Percentiles rank a stretch among this genome's conserved stretches.
Conservation (phyloP, 352 stramenopile species). For the Achlya hypogyna region DNA sequence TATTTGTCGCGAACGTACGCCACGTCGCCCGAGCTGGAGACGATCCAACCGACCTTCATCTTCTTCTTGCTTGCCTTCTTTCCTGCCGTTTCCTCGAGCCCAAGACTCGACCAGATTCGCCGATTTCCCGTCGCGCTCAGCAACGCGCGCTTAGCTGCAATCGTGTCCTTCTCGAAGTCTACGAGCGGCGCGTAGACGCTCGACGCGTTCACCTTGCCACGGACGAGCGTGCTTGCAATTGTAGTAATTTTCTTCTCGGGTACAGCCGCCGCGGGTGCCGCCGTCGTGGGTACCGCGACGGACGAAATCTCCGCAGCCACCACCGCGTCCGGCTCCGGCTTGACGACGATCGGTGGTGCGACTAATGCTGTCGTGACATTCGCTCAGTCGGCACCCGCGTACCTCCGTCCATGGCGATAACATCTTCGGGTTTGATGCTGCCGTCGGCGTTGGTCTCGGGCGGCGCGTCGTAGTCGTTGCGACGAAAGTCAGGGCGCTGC, state of each 20-base stretch:
- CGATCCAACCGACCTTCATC: constrained; percentile 38
- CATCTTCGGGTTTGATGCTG: background rate
- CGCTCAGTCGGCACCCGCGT: background rate
- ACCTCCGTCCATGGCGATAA: background rate
- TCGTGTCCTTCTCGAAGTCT: constrained; percentile 66
- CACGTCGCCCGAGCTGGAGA: constrained; percentile 66
- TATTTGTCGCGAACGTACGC: constrained; percentile 60
- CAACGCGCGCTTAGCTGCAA: constrained; percentile 72
- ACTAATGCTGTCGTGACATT: too few relatives aligned
- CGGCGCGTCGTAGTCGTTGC: constrained; percentile 74
- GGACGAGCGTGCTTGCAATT: background rate
- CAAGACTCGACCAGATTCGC: constrained; percentile 76
- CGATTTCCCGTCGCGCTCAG: constrained; percentile 62
- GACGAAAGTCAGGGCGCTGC: constrained; percentile 67
- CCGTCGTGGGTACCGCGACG: background rate
- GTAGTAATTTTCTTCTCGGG: background rate
- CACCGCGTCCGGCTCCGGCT: background rate
- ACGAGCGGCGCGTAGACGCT: constrained; percentile 63
- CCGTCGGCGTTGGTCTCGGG: constrained; percentile 20
- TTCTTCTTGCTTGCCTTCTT: constrained; percentile 22
- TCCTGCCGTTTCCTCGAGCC: constrained; percentile 48
- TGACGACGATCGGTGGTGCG: too few relatives aligned
- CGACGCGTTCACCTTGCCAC: background rate
- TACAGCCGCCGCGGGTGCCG: background rate
- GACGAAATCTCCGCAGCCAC: background rate